Evolutionary conservation across 345 rosid genomes (phyloP), one percentile per base, ranked within the genome.

Genomic region (Capsella bursapastoris): DNA sequence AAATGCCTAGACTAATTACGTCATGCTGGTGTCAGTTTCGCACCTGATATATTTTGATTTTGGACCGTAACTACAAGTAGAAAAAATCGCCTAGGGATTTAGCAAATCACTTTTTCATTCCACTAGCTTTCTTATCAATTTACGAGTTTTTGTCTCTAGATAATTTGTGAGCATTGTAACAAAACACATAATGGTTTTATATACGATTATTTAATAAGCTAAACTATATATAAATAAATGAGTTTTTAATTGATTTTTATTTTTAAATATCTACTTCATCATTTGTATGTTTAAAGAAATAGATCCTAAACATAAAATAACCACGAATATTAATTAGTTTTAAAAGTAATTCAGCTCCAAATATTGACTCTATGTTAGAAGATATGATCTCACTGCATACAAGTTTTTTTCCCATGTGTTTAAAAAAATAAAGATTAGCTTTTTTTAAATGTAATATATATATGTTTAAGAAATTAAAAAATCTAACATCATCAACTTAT

Each of bases 11-110:
- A 22, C 4, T 57, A 45, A 55, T 13, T 12, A 70, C 65, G 58
- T 69, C 80, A 76, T 63, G 71, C 70, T 62, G 51, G 59, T 56
- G 70, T 69, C 75, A 76, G 8, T 8, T 62, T 53, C 29, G 65
- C 65, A 70, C 41, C 56, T 57, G 45, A 57, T 48, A 37, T 56
- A 57, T 15, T 50, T 58, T 67, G 45, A 49, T 22, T 60, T 25
- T 60, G 28, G 65, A 38, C 57, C 3, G 10, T 32, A 61, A 62
- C 32, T 53, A 62, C 65, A 69, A 37, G 35, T 27, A 55, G 52
- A 45, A 62, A 56, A 57, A 70, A 44, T 62, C 59, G 15, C 57
- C 51, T 62, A 27, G 59, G 75, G 65, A 44, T 76, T 75, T 69
- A 63, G 58, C 70, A 51, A 52, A 62, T 69, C 70, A 37, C 65